These are phyloP conservation scores for Carex littledalei DNA, from an alignment of 176 grass and related monocot species.

Conservation along the genomic window DNA sequence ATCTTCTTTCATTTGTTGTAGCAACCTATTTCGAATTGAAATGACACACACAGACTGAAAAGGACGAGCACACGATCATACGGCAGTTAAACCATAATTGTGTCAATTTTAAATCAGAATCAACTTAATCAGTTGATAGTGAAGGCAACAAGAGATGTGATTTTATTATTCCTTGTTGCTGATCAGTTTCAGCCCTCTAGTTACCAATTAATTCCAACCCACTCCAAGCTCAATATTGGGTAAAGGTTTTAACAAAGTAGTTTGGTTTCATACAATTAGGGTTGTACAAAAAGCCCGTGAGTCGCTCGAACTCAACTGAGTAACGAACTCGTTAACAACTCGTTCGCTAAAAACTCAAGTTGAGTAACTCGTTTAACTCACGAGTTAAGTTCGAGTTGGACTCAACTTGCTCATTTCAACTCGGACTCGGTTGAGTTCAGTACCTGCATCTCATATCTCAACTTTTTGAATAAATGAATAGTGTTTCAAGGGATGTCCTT, in stretches of 20 bases:
- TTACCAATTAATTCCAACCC: neutral
- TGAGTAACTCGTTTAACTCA: too few relatives aligned
- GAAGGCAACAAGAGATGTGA: neutral
- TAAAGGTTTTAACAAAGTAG: neutral
- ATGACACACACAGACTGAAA: neutral
- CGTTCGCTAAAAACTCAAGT: too few relatives aligned
- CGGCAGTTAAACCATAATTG: neutral
- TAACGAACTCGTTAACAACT: too few relatives aligned
- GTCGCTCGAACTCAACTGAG: too few relatives aligned
- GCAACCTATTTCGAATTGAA: neutral
- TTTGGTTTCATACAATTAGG: too few relatives aligned
- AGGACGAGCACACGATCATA: neutral
- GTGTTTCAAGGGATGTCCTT: too few relatives aligned
- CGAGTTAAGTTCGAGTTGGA: too few relatives aligned
- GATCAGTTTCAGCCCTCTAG: neutral
- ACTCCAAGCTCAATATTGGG: neutral
- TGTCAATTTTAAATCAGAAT: neutral
- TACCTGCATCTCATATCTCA: too few relatives aligned
- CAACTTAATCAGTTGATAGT: neutral
- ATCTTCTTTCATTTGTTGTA: neutral
- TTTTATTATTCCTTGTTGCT: neutral
- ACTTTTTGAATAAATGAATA: too few relatives aligned
- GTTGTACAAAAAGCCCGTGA: too few relatives aligned
- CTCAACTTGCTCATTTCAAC: too few relatives aligned
- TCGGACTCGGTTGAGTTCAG: too few relatives aligned